Conservation (phyloP, 305 asterid species). For the Fraxinus platypoda region DNA sequence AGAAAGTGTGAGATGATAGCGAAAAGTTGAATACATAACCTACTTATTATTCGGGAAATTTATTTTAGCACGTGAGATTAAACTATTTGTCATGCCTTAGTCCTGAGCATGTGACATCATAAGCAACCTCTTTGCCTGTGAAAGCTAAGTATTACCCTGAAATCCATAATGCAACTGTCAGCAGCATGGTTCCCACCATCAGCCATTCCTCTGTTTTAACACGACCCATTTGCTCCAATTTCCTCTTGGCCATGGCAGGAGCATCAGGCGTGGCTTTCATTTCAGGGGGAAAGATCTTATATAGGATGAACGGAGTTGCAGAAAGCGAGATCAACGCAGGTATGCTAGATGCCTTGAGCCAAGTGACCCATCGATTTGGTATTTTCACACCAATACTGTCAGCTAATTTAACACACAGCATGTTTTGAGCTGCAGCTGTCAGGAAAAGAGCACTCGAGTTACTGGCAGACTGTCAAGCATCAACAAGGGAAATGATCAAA, state of each 20-base stretch:
- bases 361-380: slow-evolving; percentile 63
- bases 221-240: slow-evolving; percentile 69
- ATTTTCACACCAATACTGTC: slow-evolving; percentile 60
- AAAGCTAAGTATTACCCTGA: slow-evolving; percentile 45
- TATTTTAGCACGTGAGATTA: background rate
- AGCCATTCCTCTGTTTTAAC: slow-evolving; percentile 70
- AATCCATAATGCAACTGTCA: slow-evolving; percentile 67
- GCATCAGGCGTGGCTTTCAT: slow-evolving; percentile 72
- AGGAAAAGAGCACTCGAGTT: slow-evolving; percentile 74
- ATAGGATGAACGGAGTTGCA: slow-evolving; percentile 53
- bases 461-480: slow-evolving; percentile 46
- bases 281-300: slow-evolving; percentile 65
- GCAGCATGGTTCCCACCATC: slow-evolving; percentile 58
- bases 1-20: background rate
- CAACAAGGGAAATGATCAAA: slow-evolving; percentile 5
- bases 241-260: slow-evolving; percentile 55
- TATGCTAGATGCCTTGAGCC: slow-evolving; percentile 63
- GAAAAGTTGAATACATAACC: background rate
- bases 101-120: background rate
- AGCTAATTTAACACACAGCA: slow-evolving; percentile 66
- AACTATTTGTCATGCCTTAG: background rate
- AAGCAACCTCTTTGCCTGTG: background rate
- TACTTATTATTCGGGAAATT: background rate
- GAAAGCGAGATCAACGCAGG: slow-evolving; percentile 52
- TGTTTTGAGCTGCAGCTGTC: slow-evolving; percentile 81